phyloP scores from a whole-genome alignment of 345 rosid species.

The Aurinia saxatilis region DNA sequence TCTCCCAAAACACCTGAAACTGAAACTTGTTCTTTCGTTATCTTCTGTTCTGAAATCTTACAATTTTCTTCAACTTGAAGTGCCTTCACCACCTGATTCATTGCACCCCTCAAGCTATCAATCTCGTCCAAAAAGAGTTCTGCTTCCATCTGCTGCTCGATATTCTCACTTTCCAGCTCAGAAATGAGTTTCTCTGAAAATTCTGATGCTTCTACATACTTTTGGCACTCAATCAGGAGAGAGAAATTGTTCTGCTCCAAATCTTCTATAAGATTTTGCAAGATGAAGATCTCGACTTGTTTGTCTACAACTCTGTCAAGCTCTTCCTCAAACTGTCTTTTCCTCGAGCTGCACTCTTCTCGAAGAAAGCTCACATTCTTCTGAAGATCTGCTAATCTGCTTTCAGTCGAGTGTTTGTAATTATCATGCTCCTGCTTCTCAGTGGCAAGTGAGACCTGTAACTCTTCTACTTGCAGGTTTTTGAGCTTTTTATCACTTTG shows the following conservation, averaged over 20 bases:
- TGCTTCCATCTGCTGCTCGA: conserved; percentile 66
- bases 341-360: conserved; percentile 59
- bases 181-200: conserved; percentile 59
- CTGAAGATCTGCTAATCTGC: conserved; percentile 62
- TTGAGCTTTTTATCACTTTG: conserved; percentile 57
- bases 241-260: conserved; percentile 62
- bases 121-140: conserved; percentile 64
- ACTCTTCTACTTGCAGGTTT: conserved; percentile 45
- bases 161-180: conserved; percentile 76
- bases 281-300: conserved; percentile 69
- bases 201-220: conserved; percentile 63
- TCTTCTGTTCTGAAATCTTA: conserved; percentile 24
- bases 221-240: conserved; percentile 64
- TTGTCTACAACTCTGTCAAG: conserved; percentile 78
- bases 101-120: conserved; percentile 51
- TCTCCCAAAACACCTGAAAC: conserved; percentile 45
- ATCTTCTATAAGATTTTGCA: conserved; percentile 68
- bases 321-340: conserved; percentile 83
- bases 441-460: conserved; percentile 44
- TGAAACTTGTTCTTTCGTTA: conserved; percentile 38
- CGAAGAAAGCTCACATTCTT: conserved; percentile 53
- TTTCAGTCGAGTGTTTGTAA: conserved; percentile 51
- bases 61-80: conserved; percentile 53
- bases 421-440: conserved; percentile 55
- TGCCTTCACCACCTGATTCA: conserved; percentile 54